Percentiles rank a stretch among this genome's conserved stretches.
Evolutionary conservation across 257 asterid species (phyloP).

Genomic region (Primulina eburnea): DNA sequence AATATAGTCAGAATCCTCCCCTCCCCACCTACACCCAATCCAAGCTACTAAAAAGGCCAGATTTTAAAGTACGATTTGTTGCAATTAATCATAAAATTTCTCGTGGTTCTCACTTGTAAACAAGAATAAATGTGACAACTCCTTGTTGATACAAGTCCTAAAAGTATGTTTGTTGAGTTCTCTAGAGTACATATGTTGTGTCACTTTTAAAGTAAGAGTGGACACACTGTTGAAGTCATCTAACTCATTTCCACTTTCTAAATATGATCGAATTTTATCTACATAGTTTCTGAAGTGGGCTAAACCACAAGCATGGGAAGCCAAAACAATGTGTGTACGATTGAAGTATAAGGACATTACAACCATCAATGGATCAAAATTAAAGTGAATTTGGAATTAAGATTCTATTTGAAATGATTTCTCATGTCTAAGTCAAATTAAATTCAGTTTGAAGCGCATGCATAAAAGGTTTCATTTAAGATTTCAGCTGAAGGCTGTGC

Average conservation of each 20-base stretch:
- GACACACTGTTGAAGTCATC: neutral
- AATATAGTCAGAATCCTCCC: neutral
- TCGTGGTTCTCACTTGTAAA: neutral
- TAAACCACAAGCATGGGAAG: neutral
- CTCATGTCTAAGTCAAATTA: neutral
- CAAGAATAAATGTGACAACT: neutral
- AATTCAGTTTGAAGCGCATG: neutral
- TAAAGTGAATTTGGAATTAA: neutral
- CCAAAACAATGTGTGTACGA: neutral
- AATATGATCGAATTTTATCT: neutral
- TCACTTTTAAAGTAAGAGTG: too few relatives aligned
- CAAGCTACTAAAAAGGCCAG: neutral
- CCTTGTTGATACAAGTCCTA: neutral
- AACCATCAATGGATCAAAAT: neutral
- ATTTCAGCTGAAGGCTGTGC: neutral
- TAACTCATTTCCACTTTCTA: neutral
- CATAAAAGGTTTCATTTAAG: neutral
- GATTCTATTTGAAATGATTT: neutral
- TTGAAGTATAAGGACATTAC: neutral
- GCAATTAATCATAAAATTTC: neutral
- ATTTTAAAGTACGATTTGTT: neutral
- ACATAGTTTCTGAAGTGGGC: neutral
- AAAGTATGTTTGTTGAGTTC: neutral
- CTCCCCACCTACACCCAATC: neutral
- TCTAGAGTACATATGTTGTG: neutral